phyloP scores from a whole-genome alignment of 1,284 basidiomycete species.

The Coniferiporia weirii region DNA sequence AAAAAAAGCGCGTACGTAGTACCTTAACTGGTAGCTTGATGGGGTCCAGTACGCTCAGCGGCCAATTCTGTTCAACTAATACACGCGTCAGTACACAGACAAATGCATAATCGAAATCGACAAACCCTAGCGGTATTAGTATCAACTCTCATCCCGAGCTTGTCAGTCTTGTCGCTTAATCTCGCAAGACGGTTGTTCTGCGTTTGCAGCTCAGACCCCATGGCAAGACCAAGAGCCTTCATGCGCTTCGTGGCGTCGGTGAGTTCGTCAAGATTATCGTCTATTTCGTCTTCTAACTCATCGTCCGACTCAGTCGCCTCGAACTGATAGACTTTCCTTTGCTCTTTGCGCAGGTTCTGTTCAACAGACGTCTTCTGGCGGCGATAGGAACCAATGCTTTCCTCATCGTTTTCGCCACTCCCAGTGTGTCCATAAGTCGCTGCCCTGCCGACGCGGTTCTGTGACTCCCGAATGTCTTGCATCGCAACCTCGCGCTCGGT shows the following conservation, averaged over 20 bases:
- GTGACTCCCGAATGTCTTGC: conserved; percentile 81
- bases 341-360: conserved; percentile 52
- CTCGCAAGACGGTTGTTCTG: conserved; percentile 71
- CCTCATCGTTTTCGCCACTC: conserved; percentile 40
- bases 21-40: neutral
- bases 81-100: neutral
- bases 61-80: conserved; percentile 11
- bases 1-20: neutral
- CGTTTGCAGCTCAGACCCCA: conserved; percentile 75
- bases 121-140: conserved; percentile 67
- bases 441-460: conserved; percentile 79
- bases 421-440: conserved; percentile 48
- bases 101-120: conserved; percentile 16
- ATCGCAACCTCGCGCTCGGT: conserved; percentile 81
- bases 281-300: conserved; percentile 88
- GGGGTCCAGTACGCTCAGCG: neutral
- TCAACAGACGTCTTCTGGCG: conserved; percentile 46
- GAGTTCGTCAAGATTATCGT: conserved; percentile 90
- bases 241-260: conserved; percentile 75
- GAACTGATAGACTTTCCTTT: conserved; percentile 86
- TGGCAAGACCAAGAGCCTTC: conserved; percentile 79
- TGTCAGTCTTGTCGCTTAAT: conserved; percentile 65
- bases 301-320: conserved; percentile 96
- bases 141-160: conserved; percentile 57
- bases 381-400: conserved; percentile 36